Base-by-base conservation (phyloP, 2,329 filamentous ascomycete genomes). In the Colletotrichum endophyticum region DNA sequence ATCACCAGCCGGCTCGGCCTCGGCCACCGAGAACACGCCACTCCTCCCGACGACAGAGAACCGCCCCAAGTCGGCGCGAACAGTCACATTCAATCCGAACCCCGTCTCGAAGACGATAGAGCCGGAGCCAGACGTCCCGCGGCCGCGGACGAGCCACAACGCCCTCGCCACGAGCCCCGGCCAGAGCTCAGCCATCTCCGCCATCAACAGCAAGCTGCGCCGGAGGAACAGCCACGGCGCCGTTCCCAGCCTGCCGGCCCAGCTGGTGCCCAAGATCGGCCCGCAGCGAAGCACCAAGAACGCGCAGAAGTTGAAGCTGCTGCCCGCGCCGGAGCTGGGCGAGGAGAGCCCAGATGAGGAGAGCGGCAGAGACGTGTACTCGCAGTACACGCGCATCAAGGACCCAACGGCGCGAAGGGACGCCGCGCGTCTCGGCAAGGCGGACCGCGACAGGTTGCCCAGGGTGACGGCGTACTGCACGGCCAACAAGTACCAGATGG, bases 391-490 rank as follows among this genome's bases (percentile, higher is more conserved):
- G 11, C 92, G 97, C 61, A 99, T 99, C 86, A 99, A 99, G 84
- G 97, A 99, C 82, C 96, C 96, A 1, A 98, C 94, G 1, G 97
- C 97, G 11, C 90, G 97, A 77, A 92, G 97, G 81, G 96, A 99
- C 88, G 97, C 97, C 19, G 97, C 97, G 32, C 90, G 96, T 72
- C 86, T 99, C 56, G 97, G 97, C 49, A 99, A 99, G 85, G 96
- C 96, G 53, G 97, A 99, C 84, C 91, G 97, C 73, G 94, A 95
- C 78, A 91, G 94, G 78, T 86, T 99, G 72, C 97, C 97, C 7
- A 90, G 97, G 78, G 97, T 99, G 16, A 99, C 97, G 53, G 97
- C 97, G 49, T 99, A 99, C 86, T 99, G 96, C 83, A 98, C 97
- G 1, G 96, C 97, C 13, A 96, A 95, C 82, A 94, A 94, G 69